A percentile compares a stretch with the other conserved stretches of the same genome.
Evolutionary conservation across 2,329 filamentous ascomycete genomes (phyloP).

Genomic region (Lomentospora prolificans): DNA sequence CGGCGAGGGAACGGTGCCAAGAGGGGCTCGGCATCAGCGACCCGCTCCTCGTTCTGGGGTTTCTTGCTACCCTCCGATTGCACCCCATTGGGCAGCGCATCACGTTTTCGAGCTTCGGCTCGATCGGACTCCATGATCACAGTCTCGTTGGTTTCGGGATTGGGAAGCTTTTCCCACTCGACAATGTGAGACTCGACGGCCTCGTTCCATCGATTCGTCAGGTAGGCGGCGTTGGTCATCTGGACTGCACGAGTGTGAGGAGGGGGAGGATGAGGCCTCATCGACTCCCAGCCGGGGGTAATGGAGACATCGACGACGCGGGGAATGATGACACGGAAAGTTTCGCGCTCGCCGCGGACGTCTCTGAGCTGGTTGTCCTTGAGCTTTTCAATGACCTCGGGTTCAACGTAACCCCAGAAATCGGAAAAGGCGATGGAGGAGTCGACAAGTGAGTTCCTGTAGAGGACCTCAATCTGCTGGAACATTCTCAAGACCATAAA

Average conservation of each 20-base stretch:
- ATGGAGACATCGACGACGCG: conserved; percentile 43
- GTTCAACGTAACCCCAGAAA: conserved; percentile 23
- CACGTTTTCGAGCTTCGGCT: conserved; percentile 10
- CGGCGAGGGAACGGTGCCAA: conserved; percentile 26
- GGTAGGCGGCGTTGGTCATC: conserved; percentile 40
- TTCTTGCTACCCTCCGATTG: conserved; percentile 7
- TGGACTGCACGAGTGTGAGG: conserved; percentile 41
- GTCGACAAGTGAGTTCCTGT: conserved; percentile 29
- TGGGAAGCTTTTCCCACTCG: conserved; percentile 30
- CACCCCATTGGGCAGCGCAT: conserved; percentile 9
- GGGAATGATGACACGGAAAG: conserved; percentile 42
- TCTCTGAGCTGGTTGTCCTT: conserved; percentile 18
- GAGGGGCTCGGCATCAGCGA: conserved; percentile 16
- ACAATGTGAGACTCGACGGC: conserved; percentile 28
- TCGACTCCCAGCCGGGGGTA: conserved; percentile 39
- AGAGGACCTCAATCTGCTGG: conserved; percentile 35
- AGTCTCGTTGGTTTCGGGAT: conserved; percentile 13
- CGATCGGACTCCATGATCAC: conserved; percentile 8
- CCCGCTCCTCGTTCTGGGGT: conserved; percentile 11
- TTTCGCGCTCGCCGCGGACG: conserved; percentile 20
- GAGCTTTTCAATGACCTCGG: conserved; percentile 17
- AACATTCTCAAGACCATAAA: conserved; percentile 30
- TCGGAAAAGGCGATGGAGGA: conserved; percentile 36
- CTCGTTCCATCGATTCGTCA: conserved; percentile 42
- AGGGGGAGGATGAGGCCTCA: conserved; percentile 29